Evolutionary conservation across 371 early-diverging fungal genomes (phyloP).

Genomic region (Mucor lusitanicus): DNA sequence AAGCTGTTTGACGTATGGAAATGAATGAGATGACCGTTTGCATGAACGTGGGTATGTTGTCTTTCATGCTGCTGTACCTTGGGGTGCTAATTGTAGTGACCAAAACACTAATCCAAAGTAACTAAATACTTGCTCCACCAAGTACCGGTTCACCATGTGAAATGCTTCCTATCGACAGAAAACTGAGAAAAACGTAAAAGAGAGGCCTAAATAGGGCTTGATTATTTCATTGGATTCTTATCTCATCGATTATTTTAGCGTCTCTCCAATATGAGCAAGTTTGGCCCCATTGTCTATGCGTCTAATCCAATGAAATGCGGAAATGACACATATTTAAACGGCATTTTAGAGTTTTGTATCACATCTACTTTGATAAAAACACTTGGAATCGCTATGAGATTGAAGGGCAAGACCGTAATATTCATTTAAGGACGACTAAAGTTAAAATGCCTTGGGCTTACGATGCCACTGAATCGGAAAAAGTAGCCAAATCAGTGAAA

Average conservation of each 20-base stretch:
- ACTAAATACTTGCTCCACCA: constrained; percentile 51
- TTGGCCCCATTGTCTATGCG: not conserved
- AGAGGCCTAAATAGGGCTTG: not conserved
- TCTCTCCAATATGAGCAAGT: too few species aligned
- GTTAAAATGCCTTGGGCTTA: not conserved
- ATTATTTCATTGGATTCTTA: not conserved
- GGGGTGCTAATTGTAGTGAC: constrained; percentile 63
- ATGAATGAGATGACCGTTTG: not conserved
- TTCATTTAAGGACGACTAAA: not conserved
- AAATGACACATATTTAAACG: not conserved
- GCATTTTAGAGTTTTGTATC: not conserved
- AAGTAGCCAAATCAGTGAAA: not conserved
- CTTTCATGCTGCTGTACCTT: constrained; percentile 31
- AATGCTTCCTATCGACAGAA: not conserved
- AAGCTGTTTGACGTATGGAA: constrained; percentile 17
- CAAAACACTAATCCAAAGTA: constrained; percentile 59
- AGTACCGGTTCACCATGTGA: constrained; percentile 8
- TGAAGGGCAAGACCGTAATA: not conserved
- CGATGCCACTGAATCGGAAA: not conserved
- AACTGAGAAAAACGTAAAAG: not conserved
- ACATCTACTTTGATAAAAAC: not conserved
- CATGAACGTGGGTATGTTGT: not conserved
- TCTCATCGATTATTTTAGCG: too few species aligned
- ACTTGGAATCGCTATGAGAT: not conserved
- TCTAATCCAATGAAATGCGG: not conserved